phyloP scores from a whole-genome alignment of 305 asterid species.

The Lippia alba region DNA sequence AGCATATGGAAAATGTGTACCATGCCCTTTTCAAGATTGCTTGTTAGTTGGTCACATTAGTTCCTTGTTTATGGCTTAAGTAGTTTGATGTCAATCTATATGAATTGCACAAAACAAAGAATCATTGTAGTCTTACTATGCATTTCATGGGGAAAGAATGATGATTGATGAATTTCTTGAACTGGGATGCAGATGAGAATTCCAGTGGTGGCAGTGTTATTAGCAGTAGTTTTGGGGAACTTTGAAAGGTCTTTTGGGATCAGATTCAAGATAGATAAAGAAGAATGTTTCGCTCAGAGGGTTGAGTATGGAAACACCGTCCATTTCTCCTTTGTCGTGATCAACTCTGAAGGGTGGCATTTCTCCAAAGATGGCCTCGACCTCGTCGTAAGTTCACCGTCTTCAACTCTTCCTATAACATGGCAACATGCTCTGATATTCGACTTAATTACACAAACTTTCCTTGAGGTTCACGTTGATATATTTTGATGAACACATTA shows the following conservation, averaged over 20 bases:
- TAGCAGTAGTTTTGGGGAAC: constrained; percentile 40
- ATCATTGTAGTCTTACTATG: too few relatives aligned
- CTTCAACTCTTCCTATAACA: not conserved
- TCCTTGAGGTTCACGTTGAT: too few relatives aligned
- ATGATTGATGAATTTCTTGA: not conserved
- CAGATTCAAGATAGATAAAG: constrained; percentile 68
- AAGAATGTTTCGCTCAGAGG: constrained; percentile 71
- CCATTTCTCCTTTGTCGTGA: constrained; percentile 70
- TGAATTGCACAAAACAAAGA: too few relatives aligned
- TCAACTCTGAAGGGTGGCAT: constrained; percentile 70
- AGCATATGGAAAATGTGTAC: too few relatives aligned
- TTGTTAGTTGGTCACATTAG: too few relatives aligned
- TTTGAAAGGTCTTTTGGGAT: constrained; percentile 49
- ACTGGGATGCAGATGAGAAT: constrained; percentile 37
- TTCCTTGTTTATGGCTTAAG: too few relatives aligned
- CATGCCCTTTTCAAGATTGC: too few relatives aligned
- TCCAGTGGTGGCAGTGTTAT: constrained; percentile 29
- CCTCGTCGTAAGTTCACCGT: constrained; percentile 59
- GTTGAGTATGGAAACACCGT: constrained; percentile 69
- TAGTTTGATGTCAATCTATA: too few relatives aligned
- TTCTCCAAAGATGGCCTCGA: constrained; percentile 62
- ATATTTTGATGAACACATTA: too few relatives aligned
- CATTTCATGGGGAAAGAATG: too few relatives aligned
- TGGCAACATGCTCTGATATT: too few relatives aligned
- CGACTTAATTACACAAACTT: too few relatives aligned